phyloP scores from a whole-genome alignment of 2,329 filamentous ascomycete species.

The Fusarium sp. region DNA sequence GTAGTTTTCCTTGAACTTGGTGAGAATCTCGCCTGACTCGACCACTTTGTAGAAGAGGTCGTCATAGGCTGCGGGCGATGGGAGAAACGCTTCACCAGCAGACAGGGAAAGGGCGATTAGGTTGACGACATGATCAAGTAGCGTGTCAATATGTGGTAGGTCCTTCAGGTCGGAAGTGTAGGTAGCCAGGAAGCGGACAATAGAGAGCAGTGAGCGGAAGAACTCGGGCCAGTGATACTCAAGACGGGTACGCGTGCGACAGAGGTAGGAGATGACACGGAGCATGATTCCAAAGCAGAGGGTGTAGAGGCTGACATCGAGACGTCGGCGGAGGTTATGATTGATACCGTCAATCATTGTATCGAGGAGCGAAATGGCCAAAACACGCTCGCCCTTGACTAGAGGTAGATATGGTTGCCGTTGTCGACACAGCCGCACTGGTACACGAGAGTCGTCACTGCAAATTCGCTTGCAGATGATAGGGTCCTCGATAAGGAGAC shows the following conservation, averaged over 20 bases:
- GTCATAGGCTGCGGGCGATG: slow-evolving; percentile 89
- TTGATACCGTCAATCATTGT: slow-evolving; percentile 92
- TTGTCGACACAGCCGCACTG: slow-evolving; percentile 90
- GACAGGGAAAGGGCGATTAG: slow-evolving; percentile 88
- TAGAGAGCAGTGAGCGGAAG: slow-evolving; percentile 89
- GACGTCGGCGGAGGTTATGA: slow-evolving; percentile 88
- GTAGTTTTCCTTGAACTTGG: slow-evolving; percentile 87
- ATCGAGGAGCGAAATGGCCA: slow-evolving; percentile 85
- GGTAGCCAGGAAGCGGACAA: slow-evolving; percentile 91
- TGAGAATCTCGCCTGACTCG: slow-evolving; percentile 87
- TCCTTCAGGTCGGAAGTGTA: slow-evolving; percentile 85
- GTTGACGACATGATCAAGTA: slow-evolving; percentile 86
- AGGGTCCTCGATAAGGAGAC: slow-evolving; percentile 89
- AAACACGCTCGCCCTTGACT: slow-evolving; percentile 79
- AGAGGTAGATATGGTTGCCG: slow-evolving; percentile 87
- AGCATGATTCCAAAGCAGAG: slow-evolving; percentile 87
- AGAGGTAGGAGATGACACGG: slow-evolving; percentile 87
- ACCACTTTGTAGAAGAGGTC: slow-evolving; percentile 99
- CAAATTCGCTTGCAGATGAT: slow-evolving; percentile 87
- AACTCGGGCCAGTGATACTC: slow-evolving; percentile 96
- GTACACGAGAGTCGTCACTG: slow-evolving; percentile 80
- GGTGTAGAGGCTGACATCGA: slow-evolving; percentile 89
- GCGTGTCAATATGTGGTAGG: slow-evolving; percentile 77
- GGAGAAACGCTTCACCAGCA: slow-evolving; percentile 91
- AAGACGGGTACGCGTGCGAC: slow-evolving; percentile 85